Evolutionary conservation across 2,329 filamentous ascomycete species (phyloP), one percentile per base, ranked within the genome.

Genomic region (Ambrosiella xylebori): DNA sequence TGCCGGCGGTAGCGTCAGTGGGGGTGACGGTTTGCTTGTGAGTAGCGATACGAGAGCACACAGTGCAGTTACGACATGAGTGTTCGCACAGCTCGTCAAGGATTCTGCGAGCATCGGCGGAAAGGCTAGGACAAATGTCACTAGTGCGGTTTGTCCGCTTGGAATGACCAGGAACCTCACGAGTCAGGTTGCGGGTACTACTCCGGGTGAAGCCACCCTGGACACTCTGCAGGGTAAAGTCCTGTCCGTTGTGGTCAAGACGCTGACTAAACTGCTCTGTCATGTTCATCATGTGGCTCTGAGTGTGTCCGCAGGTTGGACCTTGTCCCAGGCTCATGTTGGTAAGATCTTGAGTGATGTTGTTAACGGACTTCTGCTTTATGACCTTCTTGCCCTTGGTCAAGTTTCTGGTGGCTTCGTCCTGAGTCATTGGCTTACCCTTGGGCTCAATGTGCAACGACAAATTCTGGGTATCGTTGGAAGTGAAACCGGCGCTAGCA

Each of bases 11-110:
- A 12, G 71, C 62, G 53, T 74, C 71, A 3, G 69, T 63, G 5
- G 68, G 63, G 2, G 70, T 70, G 19, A 73, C 60, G 15, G 64
- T 61, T 51, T 68, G 69, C n/a, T 67, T 68, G 59, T 73, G 73
- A 8, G 72, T 71, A 13, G 70, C 71, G 65, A 81, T 77, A 37
- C 78, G 76, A 38, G 71, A 71, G 68, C 79, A 82, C 13, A 81
- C 73, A 45, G 74, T 74, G 67, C 79, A 82, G 67, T 81, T 80
- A 57, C 70, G 68, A 62, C 75, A 77, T 60, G 74, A 74, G 64
- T 81, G 79, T 57, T 74, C 71, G 63, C 75, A 78, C 35, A 81
- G 70, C 50, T 68, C 68, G 60, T 80, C 74, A 15, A 81, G 70
- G 40, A 81, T 73, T 57, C 71, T 74, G 44, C 74, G 74, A 56